Base-by-base conservation (phyloP, 164 flowering plant species). In the Liriodendron chinense region DNA sequence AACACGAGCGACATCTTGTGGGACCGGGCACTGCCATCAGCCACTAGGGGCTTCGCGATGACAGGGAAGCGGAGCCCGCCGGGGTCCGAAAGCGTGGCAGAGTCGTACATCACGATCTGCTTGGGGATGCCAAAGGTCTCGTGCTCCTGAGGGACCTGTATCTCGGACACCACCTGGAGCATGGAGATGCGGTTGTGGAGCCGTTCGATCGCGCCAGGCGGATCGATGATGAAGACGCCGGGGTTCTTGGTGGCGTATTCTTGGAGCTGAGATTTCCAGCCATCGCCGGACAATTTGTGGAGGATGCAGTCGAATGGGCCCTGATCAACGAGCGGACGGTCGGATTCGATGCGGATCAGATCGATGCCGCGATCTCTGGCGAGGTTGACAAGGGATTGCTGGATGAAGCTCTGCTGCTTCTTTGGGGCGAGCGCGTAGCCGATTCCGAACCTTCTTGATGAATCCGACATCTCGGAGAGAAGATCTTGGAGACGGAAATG, bases 1-100 rank as follows among this genome's bases (percentile, higher is more conserved):
- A 80, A 93, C 21, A 93, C 86, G 23, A 91, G 79, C 7, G 87
- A 78, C 96, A 93, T 93, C 75, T 93, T 86, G 79, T 93, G 98
- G 18, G 98, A 90, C 64, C 87, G 89, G 2, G 90, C 96, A 70
- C 91, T 90, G 4, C 94, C 96, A 68, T 91, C 94, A 1, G 98
- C 96, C 1, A 91, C 93, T 67, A 93, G 71, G 0, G 98, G 98
- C 81, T 93, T 93, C 49, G 98, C 92, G 47, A 93, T 89, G 72
- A 93, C 87, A 34, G 98, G 98, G 72, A 90, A 91, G 75, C 80
- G 85, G 82, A 86, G 78, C 0, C 82, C 62, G 24, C 47, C 75
- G 64, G 72, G 63, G 25, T 84, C 83, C 28, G 77, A 77, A 53
- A 87, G 77, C 20, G 79, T 77, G 26, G 83, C 82, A n/a, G 77